Base-by-base conservation (phyloP, 345 rosid species). In the Eucalyptus fibrosa region DNA sequence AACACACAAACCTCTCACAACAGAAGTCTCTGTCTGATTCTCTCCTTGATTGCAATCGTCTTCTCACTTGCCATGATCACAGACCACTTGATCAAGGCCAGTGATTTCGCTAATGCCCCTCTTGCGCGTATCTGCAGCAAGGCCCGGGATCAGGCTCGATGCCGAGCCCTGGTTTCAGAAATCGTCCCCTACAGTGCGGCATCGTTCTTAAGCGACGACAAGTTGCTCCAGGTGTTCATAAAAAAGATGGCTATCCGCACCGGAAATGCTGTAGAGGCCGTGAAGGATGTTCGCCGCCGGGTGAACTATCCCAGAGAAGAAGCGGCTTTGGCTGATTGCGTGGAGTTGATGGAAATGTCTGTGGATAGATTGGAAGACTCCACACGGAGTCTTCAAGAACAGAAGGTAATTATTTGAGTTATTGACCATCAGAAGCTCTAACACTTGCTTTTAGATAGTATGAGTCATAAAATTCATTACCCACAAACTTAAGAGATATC, bases 281-380 rank as follows among this genome's bases (percentile, higher is more conserved):
- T 93, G 47, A 88, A 85, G 2, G 77, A 89, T 40, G 82, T 89
- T 47, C 88, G 56, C 89, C 42, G 16, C 50, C 87, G 89, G 86
- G 90, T 92, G 86, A 95, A 94, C 80, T 89, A 90, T 86, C 93
- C 90, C 6, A 87, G 90, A 86, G 94, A 94, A 49, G 90, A 92
- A 88, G 94, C 89, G 10, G 92, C 90, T 47, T 69, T 96, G 77
- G 77, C 69, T 11, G 97, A 96, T 86, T 95, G 97, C 69, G 72
- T 90, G 86, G 94, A 93, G 90, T 90, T 96, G 92, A 91, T 96
- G 96, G 97, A 95, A 34, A 87, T 89, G 80, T 95, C 99, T 40
- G 60, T 88, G 81, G 94, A 93, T 17, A 92, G 96, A 88, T 91
- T 93, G 90, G 86, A 86, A 42, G 94, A 92, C 88, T 94, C 97